phyloP scores from a whole-genome alignment of 192 early-diverging fungal genomes.

The Coemansia sp. region DNA sequence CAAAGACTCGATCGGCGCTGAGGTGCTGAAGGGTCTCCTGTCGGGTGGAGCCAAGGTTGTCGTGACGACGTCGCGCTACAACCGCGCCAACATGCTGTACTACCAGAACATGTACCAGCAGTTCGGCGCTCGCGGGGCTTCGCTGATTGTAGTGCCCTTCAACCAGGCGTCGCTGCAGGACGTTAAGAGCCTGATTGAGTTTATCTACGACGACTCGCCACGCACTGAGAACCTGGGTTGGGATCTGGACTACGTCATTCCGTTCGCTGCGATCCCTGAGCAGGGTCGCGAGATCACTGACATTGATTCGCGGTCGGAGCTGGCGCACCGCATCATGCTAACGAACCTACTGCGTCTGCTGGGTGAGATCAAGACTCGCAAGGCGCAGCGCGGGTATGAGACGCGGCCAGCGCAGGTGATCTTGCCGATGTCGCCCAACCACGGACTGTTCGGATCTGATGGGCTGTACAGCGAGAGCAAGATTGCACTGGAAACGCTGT shows the following conservation, averaged over 20 bases:
- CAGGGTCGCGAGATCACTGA: slow-evolving; percentile 86
- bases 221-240: slow-evolving; percentile 68
- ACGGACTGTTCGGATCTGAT: slow-evolving; percentile 90
- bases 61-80: slow-evolving; percentile 93
- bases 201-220: slow-evolving; percentile 80
- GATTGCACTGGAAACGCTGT: slow-evolving; percentile 89
- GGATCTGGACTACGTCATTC: slow-evolving; percentile 95
- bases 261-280: slow-evolving; percentile 92
- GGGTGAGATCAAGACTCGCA: slow-evolving; percentile 85
- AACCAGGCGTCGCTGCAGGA: slow-evolving; percentile 91
- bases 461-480: slow-evolving; percentile 95
- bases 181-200: slow-evolving; percentile 77
- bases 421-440: slow-evolving; percentile 92
- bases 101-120: slow-evolving; percentile 89
- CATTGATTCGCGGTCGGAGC: slow-evolving; percentile 87
- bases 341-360: slow-evolving; percentile 89
- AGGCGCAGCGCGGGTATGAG: slow-evolving; percentile 76
- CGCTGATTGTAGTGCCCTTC: slow-evolving; percentile 93
- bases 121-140: slow-evolving; percentile 82
- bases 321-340: slow-evolving; percentile 94
- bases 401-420: slow-evolving; percentile 91
- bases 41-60: slow-evolving; percentile 74
- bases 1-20: slow-evolving; percentile 88
- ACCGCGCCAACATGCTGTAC: slow-evolving; percentile 79
- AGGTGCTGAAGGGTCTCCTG: slow-evolving; percentile 86